phyloP scores from a whole-genome alignment of 169 alveolate genomes.

The Plasmodium fragile region DNA sequence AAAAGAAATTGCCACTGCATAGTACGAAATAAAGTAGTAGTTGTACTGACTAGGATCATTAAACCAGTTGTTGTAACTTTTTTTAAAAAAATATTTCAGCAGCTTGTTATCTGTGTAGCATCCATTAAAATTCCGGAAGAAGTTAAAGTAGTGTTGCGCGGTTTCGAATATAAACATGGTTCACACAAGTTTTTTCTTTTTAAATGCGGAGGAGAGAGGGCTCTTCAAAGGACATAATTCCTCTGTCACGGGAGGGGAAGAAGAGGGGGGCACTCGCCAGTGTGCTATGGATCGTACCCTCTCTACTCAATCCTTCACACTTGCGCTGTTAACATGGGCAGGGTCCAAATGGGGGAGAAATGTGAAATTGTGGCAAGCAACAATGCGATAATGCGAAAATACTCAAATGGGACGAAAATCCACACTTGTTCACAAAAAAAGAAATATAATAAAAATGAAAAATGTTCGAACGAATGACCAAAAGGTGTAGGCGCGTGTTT shows the following conservation, averaged over 20 bases:
- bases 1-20: conserved; percentile 61
- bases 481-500: neutral
- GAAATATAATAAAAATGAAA: neutral
- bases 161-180: conserved; percentile 70
- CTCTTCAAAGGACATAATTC: neutral
- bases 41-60: conserved; percentile 87
- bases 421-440: neutral
- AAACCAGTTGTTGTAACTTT: conserved; percentile 85
- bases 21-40: conserved; percentile 81
- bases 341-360: neutral
- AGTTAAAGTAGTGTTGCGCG: conserved; percentile 71
- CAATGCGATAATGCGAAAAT: neutral
- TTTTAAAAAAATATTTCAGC: conserved; percentile 83
- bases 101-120: conserved; percentile 84
- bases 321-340: neutral
- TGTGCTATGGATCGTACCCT: neutral
- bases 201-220: neutral
- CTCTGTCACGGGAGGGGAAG: neutral
- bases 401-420: neutral
- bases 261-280: neutral
- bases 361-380: neutral
- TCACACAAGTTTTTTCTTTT: neutral
- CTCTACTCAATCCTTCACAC: neutral
- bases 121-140: conserved; percentile 75
- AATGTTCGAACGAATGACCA: neutral